phyloP scores from a whole-genome alignment of 768 basidiomycete species.

The Pisolithus albus region DNA sequence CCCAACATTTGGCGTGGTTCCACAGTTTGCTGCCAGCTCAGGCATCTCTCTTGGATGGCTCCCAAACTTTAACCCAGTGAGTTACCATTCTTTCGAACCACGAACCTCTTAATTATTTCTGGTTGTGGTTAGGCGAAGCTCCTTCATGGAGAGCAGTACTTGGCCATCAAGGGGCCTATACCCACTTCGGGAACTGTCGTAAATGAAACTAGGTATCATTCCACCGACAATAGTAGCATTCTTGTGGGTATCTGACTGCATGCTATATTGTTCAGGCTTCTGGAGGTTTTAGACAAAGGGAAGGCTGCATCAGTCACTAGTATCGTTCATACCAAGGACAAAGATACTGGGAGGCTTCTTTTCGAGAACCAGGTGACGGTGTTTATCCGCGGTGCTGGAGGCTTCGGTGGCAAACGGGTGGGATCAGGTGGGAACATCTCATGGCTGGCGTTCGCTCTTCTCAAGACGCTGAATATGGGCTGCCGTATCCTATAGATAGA shows the following conservation, averaged over 20 bases:
- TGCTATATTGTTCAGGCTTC: slow-evolving; percentile 36
- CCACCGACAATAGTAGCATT: slow-evolving; percentile 13
- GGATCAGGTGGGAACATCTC: slow-evolving; percentile 57
- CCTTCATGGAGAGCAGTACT: slow-evolving; percentile 96
- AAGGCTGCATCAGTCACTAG: slow-evolving; percentile 89
- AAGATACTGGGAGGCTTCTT: slow-evolving; percentile 65
- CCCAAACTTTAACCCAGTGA: slow-evolving; percentile 89
- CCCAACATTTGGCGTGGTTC: slow-evolving; percentile 94
- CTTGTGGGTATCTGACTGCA: not conserved
- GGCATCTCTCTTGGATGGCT: slow-evolving; percentile 75
- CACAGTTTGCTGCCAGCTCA: slow-evolving; percentile 73
- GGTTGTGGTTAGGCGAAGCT: slow-evolving; percentile 65
- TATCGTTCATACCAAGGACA: slow-evolving; percentile 75
- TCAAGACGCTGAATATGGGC: not conserved
- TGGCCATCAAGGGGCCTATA: slow-evolving; percentile 79
- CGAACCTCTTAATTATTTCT: not conserved
- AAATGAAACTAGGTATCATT: slow-evolving; percentile 55
- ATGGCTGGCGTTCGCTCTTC: slow-evolving; percentile 1
- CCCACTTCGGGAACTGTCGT: slow-evolving; percentile 79
- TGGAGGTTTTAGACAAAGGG: slow-evolving; percentile 85
- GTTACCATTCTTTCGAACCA: slow-evolving; percentile 17
- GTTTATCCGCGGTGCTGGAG: slow-evolving; percentile 91
- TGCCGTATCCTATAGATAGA: slow-evolving; percentile 51
- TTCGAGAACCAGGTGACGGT: slow-evolving; percentile 92
- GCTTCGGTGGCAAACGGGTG: slow-evolving; percentile 85